Conservation (phyloP, 2,329 filamentous ascomycete genomes). For the Aspergillus udagawae region DNA sequence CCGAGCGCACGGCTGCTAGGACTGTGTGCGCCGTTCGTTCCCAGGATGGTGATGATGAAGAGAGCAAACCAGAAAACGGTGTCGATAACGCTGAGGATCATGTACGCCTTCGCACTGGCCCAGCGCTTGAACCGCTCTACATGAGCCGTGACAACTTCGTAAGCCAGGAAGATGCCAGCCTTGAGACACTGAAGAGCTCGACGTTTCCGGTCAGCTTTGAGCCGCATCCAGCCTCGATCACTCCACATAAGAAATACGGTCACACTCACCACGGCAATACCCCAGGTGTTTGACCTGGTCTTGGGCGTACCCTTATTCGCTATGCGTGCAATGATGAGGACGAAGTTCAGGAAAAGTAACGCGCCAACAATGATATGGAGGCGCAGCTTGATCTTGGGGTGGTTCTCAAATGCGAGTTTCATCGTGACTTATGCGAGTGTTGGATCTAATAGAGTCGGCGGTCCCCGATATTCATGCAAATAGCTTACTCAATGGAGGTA, state of each 20-base stretch:
- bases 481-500: not conserved
- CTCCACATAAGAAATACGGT: not conserved
- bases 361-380: conserved; percentile 11
- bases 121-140: conserved; percentile 15
- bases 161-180: conserved; percentile 20
- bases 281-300: conserved; percentile 18
- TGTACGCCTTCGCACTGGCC: conserved; percentile 19
- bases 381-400: conserved; percentile 6
- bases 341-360: conserved; percentile 10
- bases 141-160: conserved; percentile 18
- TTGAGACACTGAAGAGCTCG: conserved; percentile 14
- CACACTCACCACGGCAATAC: conserved; percentile 14
- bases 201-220: not conserved
- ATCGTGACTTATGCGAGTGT: not conserved
- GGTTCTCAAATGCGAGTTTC: not conserved
- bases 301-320: conserved; percentile 14
- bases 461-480: not conserved
- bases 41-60: conserved; percentile 21
- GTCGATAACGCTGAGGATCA: conserved; percentile 20
- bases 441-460: not conserved
- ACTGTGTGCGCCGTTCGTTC: conserved; percentile 5
- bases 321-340: conserved; percentile 19
- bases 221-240: not conserved
- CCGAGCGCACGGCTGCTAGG: conserved; percentile 16
- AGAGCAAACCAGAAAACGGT: conserved; percentile 24